Evolutionary conservation across 2,329 filamentous ascomycete genomes (phyloP).

Genomic region (Exutisphaerella laricina): DNA sequence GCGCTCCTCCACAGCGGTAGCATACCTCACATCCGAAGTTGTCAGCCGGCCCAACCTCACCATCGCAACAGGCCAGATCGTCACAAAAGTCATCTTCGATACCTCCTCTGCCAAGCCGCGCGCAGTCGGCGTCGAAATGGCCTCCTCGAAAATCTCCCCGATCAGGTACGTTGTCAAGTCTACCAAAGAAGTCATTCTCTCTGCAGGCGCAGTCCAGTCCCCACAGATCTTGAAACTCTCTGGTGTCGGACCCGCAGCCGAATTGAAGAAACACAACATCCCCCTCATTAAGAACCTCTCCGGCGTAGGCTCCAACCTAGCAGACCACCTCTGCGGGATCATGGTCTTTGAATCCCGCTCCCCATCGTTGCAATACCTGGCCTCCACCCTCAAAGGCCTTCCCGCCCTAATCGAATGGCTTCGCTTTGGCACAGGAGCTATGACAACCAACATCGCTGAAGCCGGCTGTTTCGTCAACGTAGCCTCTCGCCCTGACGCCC

Average conservation of each 20-base stretch:
- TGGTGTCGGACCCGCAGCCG: constrained; percentile 51
- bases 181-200: constrained; percentile 39
- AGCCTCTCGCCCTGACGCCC: constrained; percentile 12
- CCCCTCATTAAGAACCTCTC: constrained; percentile 53
- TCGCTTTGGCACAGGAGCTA: constrained; percentile 14
- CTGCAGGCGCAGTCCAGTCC: constrained; percentile 36
- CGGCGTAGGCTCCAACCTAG: constrained; percentile 57
- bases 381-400: constrained; percentile 12
- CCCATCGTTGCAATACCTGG: constrained; percentile 11
- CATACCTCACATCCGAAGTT: constrained; percentile 18
- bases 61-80: constrained; percentile 18
- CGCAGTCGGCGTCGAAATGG: constrained; percentile 21
- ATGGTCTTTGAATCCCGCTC: constrained; percentile 19
- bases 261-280: constrained; percentile 52
- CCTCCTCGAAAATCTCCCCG: constrained; percentile 10
- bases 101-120: constrained; percentile 13
- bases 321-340: constrained; percentile 46
- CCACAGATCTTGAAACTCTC: constrained; percentile 52
- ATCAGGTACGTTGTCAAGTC: constrained; percentile 23
- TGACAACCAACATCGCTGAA: constrained; percentile 15
- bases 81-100: constrained; percentile 22
- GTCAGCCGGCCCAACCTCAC: constrained; percentile 18
- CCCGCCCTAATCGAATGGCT: constrained; percentile 18
- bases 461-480: constrained; percentile 13
- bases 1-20: constrained; percentile 18